Evolutionary conservation across 495 filamentous ascomycete genomes (phyloP).

Genomic region (Diplogelasinospora grovesii): DNA sequence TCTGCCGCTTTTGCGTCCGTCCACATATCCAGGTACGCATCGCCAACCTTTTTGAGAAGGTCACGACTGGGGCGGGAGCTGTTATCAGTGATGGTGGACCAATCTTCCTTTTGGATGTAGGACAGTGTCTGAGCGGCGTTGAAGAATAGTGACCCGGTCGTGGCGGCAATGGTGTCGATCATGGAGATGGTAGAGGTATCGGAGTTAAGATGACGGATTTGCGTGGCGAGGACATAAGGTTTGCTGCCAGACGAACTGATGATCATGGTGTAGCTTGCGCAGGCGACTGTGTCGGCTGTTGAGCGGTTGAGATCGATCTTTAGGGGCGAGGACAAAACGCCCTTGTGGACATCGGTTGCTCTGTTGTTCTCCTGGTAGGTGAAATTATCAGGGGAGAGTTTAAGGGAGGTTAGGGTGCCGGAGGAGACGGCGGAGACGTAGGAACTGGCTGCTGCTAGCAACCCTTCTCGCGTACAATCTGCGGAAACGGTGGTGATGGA

Average conservation of each 20-base stretch:
- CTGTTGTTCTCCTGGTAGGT: conserved; percentile 41
- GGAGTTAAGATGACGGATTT: conserved; percentile 33
- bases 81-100: conserved; percentile 24
- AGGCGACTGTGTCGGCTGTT: conserved; percentile 34
- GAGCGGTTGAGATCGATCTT: conserved; percentile 33
- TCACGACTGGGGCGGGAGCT: conserved; percentile 25
- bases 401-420: conserved; percentile 22
- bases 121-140: conserved; percentile 35
- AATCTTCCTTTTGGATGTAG: conserved; percentile 38
- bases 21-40: conserved; percentile 47
- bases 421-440: conserved; percentile 30
- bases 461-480: conserved; percentile 32
- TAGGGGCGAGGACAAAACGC: conserved; percentile 28
- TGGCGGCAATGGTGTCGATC: conserved; percentile 42
- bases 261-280: conserved; percentile 39
- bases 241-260: conserved; percentile 29
- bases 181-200: conserved; percentile 26
- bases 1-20: conserved; percentile 37
- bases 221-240: conserved; percentile 38
- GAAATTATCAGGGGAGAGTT: conserved; percentile 27
- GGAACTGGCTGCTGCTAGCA: conserved; percentile 29
- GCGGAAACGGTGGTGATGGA: conserved; percentile 5
- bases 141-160: conserved; percentile 42
- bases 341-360: conserved; percentile 21
- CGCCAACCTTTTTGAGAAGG: conserved; percentile 35